Base-by-base conservation (phyloP, 2,329 filamentous ascomycete genomes). In the Fusarium sp. region DNA sequence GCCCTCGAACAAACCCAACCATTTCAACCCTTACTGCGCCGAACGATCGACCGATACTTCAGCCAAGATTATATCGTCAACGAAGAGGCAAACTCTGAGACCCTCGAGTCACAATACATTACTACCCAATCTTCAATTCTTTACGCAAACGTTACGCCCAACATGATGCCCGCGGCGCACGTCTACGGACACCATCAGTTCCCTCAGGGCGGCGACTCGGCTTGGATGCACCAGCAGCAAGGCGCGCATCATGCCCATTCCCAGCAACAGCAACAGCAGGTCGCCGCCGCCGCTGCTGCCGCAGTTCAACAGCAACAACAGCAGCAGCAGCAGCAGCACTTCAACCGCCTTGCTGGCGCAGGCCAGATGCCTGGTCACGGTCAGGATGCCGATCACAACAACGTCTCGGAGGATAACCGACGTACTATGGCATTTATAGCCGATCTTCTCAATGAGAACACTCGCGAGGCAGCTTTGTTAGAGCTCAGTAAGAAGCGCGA, bases 401-500 rank as follows among this genome's bases (percentile, higher is more conserved):
- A 87, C 81, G 79, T 96, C 69, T 93, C 90, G 19, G 95, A 97
- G 77, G 95, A 97, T 77, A 97, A 97, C 79, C 88, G 93, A 72
- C 89, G 94, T 70, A 96, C 96, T n/a, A 89, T 97, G 80, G 90
- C 90, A 67, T 97, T 93, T 85, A 96, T 97, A 68, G 93, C 94
- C 55, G 94, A 97, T 78, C 86, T 97, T 59, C 86, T 98, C 76
- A 95, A 94, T 78, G 92, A 94, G 69, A 89, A 87, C 73, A 94
- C 94, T 28, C 88, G 96, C 67, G 96, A 98, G 83, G 90, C 93
- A 6, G 96, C 96, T 49, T 85, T 99, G 55, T 86, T 99, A 75
- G 96, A 99, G 80, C 86, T 99, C 51, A 98, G 95, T 83, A 99
- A 99, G 85, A 99, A 99, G 87, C 86, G 96, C 58, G 96, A 99